These are phyloP conservation scores for Rasamsonia emersonii DNA, from an alignment of 2,329 filamentous ascomycete species.

Conservation along the genomic window DNA sequence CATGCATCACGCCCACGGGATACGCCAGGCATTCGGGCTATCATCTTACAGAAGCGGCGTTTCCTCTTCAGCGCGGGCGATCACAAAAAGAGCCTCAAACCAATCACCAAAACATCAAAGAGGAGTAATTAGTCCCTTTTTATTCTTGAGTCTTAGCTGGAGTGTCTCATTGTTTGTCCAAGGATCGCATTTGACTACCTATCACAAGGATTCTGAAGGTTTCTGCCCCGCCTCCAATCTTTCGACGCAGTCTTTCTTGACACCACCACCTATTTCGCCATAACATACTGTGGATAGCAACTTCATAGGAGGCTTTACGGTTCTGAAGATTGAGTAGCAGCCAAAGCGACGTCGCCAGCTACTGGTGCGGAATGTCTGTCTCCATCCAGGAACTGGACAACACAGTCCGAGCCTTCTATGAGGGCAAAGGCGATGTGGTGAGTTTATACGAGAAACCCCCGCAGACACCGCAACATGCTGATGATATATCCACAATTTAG, in stretches of 20 bases:
- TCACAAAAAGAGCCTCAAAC: too few relatives aligned
- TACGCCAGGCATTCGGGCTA: too few relatives aligned
- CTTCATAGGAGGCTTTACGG: slow-evolving; percentile 9
- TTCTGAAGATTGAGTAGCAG: slow-evolving; percentile 14
- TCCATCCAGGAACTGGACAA: slow-evolving; percentile 91
- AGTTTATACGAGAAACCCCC: slow-evolving; percentile 24
- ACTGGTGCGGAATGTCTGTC: slow-evolving; percentile 47
- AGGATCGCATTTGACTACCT: slow-evolving; percentile 8
- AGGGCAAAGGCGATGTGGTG: slow-evolving; percentile 90
- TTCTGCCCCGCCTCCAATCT: slow-evolving; percentile 10
- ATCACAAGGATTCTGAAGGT: slow-evolving; percentile 2
- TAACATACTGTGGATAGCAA: slow-evolving; percentile 1
- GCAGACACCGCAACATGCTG: slow-evolving; percentile 19
- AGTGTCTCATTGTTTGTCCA: slow-evolving; percentile 1
- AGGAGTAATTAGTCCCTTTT: too few relatives aligned
- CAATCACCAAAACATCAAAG: too few relatives aligned
- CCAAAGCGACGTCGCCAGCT: slow-evolving; percentile 21
- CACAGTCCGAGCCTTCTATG: slow-evolving; percentile 94
- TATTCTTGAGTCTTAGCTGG: too few relatives aligned
- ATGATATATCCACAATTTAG: slow-evolving; percentile 45
- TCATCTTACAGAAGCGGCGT: too few relatives aligned
- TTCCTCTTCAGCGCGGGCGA: too few relatives aligned
- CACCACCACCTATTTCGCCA: slow-evolving; percentile 4
- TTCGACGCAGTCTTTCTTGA: slow-evolving; percentile 5
- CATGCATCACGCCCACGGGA: too few relatives aligned